Percentiles rank a stretch among this genome's conserved stretches.
phyloP scores from a whole-genome alignment of 805 yeast species.

The Candida rishiriensis region DNA sequence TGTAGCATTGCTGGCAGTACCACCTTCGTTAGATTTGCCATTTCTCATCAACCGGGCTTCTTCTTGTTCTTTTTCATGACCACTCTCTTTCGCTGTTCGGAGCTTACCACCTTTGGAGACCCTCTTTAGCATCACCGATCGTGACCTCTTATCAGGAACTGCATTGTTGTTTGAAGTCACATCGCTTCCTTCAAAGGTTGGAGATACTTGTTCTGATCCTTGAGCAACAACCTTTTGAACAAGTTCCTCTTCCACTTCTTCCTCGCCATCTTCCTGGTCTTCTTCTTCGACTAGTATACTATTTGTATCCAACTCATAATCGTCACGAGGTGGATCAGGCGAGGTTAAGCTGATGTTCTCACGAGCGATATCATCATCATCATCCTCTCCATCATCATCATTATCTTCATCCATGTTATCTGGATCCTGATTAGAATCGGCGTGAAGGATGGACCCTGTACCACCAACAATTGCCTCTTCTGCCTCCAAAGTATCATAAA shows the following conservation, averaged over 20 bases:
- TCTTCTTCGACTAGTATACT: slow-evolving; percentile 1
- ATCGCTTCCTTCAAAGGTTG: too few relatives aligned
- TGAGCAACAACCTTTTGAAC: too few relatives aligned
- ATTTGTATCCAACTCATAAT: slow-evolving; percentile 5
- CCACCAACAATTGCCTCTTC: slow-evolving; percentile 1
- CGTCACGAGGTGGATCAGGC: slow-evolving; percentile 14
- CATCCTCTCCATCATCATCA: slow-evolving; percentile 19
- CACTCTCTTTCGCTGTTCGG: too few relatives aligned
- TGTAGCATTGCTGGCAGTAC: background rate
- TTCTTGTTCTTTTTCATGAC: too few relatives aligned
- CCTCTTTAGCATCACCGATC: too few relatives aligned
- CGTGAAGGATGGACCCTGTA: background rate
- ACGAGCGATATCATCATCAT: slow-evolving; percentile 13
- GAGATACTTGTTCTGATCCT: background rate
- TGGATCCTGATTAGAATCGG: slow-evolving; percentile 1
- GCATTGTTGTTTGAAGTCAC: too few relatives aligned
- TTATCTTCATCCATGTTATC: background rate
- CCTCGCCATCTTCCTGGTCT: background rate
- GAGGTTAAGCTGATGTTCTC: slow-evolving; percentile 17
- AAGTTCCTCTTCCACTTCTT: too few relatives aligned
- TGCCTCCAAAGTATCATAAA: slow-evolving; percentile 3
- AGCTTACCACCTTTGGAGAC: too few relatives aligned
- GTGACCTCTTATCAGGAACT: too few relatives aligned
- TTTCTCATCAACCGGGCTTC: background rate
- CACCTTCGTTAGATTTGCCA: background rate